Evolutionary conservation across 2,329 filamentous ascomycete species (phyloP), one percentile per base, ranked within the genome.

Genomic region (Madurella fahalii): DNA sequence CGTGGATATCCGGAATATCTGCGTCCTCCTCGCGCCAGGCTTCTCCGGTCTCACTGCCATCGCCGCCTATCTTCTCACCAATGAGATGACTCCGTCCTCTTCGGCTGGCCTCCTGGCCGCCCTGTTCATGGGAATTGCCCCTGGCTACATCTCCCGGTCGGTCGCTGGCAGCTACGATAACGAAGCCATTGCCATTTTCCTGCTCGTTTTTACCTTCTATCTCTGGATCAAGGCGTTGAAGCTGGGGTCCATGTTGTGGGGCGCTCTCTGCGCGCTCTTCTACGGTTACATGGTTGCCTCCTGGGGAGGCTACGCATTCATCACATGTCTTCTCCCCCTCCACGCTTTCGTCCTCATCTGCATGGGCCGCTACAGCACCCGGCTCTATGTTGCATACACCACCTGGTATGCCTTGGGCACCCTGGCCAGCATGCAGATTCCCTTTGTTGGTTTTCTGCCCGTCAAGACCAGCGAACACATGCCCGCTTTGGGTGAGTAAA

Each of bases 221-320:
- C 83, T 99, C 50, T 99, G 94, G 94, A 96, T 99, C 76, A 97
- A 97, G 81, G 90, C 94, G 17, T 81, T 99, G 64, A 99, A 99
- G 79, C 83, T 91, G 55, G 94, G 94, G 25, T 97, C 94, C 48
- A 91, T 95, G 71, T 89, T 96, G 73, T 99, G 93, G 93, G 93
- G 91, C 64, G 92, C 90, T 39, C 79, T 96, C 59, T 94, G 92
- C 65, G 94, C 94, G 42, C 80, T 99, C 52, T 97, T 95, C 76
- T 99, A 99, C 74, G 94, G 94, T 68, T 99, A 99, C 84, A 99
- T 99, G 94, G 94, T 99, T 61, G 94, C 93, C 47, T 95, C 95
- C 16, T 99, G 94, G 94, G 94, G 94, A 80, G 94, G 94, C 69
- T 99, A 99, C 72, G 94, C 96, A 67, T 99, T 99, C 82, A 99